Conservation (phyloP, 495 filamentous ascomycete species). For the Endocarpon pusillum region DNA sequence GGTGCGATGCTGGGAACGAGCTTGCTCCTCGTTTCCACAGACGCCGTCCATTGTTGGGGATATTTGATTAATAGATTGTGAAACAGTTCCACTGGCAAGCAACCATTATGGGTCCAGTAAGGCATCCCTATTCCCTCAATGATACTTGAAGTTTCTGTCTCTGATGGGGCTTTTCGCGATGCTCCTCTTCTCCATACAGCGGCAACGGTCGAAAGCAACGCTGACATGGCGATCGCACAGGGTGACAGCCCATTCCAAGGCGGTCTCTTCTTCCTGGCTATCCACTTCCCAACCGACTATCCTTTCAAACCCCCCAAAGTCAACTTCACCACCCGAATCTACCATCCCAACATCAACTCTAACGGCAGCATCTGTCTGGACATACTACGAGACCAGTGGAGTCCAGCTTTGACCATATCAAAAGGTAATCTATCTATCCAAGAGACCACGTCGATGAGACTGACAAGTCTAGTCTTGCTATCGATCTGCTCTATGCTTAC, state of each 20-base stretch:
- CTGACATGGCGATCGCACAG: no score
- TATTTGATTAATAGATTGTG: background rate
- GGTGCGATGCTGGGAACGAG: conserved; percentile 5
- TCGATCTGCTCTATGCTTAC: conserved; percentile 99
- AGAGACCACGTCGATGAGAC: conserved; percentile 2
- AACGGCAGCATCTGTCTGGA: conserved; percentile 98
- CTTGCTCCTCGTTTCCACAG: conserved; percentile 2
- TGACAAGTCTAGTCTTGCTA: conserved; percentile 53
- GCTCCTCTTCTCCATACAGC: no score
- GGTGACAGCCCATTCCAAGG: conserved; percentile 84
- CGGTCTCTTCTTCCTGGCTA: conserved; percentile 94
- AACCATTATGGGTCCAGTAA: conserved; percentile 98
- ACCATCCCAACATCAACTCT: conserved; percentile 99
- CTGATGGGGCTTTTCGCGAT: no score
- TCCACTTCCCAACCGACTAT: conserved; percentile 99
- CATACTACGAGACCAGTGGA: conserved; percentile 97
- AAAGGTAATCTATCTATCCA: conserved; percentile 52
- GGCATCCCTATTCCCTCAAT: conserved; percentile 23
- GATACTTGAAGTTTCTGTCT: no score
- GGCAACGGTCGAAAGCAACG: no score
- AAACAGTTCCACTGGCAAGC: conserved; percentile 98
- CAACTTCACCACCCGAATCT: conserved; percentile 98
- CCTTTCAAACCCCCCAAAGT: conserved; percentile 99
- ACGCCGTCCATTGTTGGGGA: background rate
- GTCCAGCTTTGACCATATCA: conserved; percentile 92